These are phyloP conservation scores for Cynanchum wilfordii DNA, from an alignment of 257 asterid species.

Conservation along the genomic window DNA sequence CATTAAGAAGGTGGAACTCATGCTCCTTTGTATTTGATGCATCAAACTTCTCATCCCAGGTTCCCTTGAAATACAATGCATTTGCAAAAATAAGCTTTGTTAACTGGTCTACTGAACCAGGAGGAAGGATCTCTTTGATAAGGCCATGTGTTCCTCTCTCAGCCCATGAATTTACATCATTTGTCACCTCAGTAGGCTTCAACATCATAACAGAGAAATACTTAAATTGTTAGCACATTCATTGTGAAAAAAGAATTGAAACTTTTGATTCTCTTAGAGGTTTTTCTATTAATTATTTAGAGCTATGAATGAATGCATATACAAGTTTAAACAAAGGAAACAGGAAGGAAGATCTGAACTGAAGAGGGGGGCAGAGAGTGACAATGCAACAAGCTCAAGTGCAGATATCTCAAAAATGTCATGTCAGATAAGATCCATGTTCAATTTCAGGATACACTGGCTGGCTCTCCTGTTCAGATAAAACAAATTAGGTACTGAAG, in stretches of 20 bases:
- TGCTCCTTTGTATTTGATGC: conserved; percentile 13
- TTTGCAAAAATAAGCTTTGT: conserved; percentile 14
- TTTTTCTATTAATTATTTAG: not conserved
- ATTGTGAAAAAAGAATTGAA: not conserved
- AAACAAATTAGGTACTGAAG: too few species aligned
- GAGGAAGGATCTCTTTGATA: conserved; percentile 18
- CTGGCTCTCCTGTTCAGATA: too few species aligned
- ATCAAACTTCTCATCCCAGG: conserved; percentile 8
- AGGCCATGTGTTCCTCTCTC: conserved; percentile 16
- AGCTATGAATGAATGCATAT: not conserved
- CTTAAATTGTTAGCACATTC: not conserved
- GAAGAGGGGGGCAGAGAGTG: not conserved
- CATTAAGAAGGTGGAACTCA: conserved; percentile 12
- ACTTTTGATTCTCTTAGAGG: not conserved
- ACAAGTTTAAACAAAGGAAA: not conserved
- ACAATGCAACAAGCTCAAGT: not conserved
- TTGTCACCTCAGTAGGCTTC: conserved; percentile 11
- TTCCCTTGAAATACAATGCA: conserved; percentile 11
- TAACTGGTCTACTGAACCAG: not conserved
- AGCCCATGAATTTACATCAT: conserved; percentile 18
- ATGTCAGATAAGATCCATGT: not conserved
- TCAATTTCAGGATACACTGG: not conserved
- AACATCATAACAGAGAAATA: not conserved
- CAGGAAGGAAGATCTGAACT: not conserved
- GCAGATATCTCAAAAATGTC: not conserved